Evolutionary conservation across 2,329 filamentous ascomycete species (phyloP), one percentile per base, ranked within the genome.

Genomic region (Clathrospora elynae): DNA sequence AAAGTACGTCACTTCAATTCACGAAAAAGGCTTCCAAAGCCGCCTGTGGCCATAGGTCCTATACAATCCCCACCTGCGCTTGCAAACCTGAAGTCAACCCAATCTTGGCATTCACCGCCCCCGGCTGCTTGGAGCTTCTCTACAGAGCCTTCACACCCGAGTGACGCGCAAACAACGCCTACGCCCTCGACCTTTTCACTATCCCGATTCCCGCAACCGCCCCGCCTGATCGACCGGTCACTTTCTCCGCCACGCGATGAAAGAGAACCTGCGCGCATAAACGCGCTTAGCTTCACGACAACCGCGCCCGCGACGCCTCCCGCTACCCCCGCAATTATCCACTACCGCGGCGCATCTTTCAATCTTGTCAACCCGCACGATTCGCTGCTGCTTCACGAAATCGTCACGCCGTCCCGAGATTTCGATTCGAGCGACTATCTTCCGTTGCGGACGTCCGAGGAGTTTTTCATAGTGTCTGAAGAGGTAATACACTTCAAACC

Each of bases 281-380:
- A 56, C 41, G 35, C 59, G 18, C 49, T 45, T 16, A 58, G 50
- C 34, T 66, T 63, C 26, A 38, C 56, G 20, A 55, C 61, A 10
- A 52, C 60, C 12, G 59, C 61, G 10, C 66, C 63, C 2, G 64
- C 44, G 10, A 70, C 66, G 4, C 67, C 67, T 14, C 68, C 69
- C 3, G 59, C 63, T 19, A 71, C 68, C 4, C 68, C 69, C 31
- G 68, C 68, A 10, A 62, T 64, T 13, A 55, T 71, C 12, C 68
- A 71, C 42, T 71, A 70, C 42, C 65, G 68, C 16, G 69, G 69
- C 31, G 53, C 68, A 3, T 71, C 69, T 11, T 72, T 72, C 36
- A 67, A 72, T 40, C 41, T 72, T 9, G 61, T 72, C 13, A 72
- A 72, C 32, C 68, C 69, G 3, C 68, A 66, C 54, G 57, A 64